These are phyloP conservation scores for Brassica cretica DNA, from an alignment of 345 rosid species.

Conservation along the genomic window DNA sequence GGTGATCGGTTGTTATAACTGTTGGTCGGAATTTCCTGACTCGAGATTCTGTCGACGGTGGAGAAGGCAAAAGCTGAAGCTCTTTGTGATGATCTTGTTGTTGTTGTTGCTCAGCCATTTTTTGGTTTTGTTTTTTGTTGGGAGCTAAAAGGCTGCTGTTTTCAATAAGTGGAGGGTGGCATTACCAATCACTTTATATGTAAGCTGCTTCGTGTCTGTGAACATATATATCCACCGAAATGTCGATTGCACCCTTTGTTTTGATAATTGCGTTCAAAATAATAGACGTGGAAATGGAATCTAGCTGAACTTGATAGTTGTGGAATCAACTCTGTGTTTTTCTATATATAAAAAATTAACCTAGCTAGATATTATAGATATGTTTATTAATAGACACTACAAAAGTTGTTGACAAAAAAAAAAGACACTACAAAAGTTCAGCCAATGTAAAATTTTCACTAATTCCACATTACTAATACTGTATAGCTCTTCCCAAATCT, in stretches of 20 bases:
- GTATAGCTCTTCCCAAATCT: no score
- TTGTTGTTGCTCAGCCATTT: slow-evolving; percentile 32
- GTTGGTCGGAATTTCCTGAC: slow-evolving; percentile 27
- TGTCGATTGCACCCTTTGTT: slow-evolving; percentile 2
- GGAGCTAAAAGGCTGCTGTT: slow-evolving; percentile 30
- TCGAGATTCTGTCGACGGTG: slow-evolving; percentile 31
- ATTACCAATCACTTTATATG: slow-evolving; percentile 38
- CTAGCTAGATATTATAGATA: no score
- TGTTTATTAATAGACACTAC: no score
- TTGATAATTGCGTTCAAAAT: background rate
- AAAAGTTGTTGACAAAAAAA: no score
- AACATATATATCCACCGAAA: slow-evolving; percentile 2
- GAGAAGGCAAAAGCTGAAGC: slow-evolving; percentile 82
- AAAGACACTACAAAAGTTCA: background rate
- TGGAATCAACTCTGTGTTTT: background rate
- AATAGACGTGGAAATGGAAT: background rate
- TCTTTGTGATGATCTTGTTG: slow-evolving; percentile 58
- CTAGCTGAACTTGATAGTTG: background rate
- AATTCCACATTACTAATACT: background rate
- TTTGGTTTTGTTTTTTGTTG: slow-evolving; percentile 17
- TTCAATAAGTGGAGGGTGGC: slow-evolving; percentile 36
- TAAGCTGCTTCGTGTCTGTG: slow-evolving; percentile 37
- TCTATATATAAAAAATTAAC: background rate
- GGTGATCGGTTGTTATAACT: slow-evolving; percentile 19
- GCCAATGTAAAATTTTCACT: background rate